A percentile compares a stretch with the other conserved stretches of the same genome.
Conservation (phyloP, 345 rosid genomes). For the Streptanthus diversifolius region DNA sequence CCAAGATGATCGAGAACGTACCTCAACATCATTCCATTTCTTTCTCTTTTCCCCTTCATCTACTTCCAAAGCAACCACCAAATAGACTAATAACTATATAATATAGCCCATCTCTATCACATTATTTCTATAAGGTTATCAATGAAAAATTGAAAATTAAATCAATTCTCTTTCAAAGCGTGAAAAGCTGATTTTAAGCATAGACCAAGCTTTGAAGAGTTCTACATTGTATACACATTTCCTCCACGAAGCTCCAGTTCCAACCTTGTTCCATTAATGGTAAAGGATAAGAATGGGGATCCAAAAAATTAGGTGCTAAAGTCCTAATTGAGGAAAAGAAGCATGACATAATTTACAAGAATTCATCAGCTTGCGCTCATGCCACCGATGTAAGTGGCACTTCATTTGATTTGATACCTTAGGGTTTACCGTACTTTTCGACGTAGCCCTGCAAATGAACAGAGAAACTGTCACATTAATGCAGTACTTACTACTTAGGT, state of each 20-base stretch:
- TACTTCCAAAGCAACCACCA: conserved; percentile 5
- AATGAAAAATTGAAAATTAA: background rate
- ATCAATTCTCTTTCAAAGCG: background rate
- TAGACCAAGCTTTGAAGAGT: conserved; percentile 14
- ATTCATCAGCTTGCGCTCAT: conserved; percentile 10
- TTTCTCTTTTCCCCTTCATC: background rate
- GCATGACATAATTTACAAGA: conserved; percentile 28
- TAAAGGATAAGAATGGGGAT: conserved; percentile 10
- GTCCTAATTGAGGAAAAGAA: background rate
- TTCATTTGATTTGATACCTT: conserved; percentile 29
- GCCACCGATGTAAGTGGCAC: conserved; percentile 7
- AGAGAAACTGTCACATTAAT: conserved; percentile 22
- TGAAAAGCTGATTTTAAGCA: background rate
- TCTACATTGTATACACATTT: conserved; percentile 15
- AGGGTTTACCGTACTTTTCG: conserved; percentile 60
- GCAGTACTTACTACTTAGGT: background rate
- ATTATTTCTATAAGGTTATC: background rate
- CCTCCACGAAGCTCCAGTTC: conserved; percentile 14
- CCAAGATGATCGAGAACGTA: background rate
- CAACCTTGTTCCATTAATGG: conserved; percentile 26
- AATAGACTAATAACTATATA: background rate
- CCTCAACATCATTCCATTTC: background rate
- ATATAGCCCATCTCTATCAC: background rate
- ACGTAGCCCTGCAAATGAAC: conserved; percentile 70
- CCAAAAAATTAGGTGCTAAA: conserved; percentile 7